Evolutionary conservation across 805 yeast genomes (phyloP).

Genomic region (Wickerhamiella sergipiensis): DNA sequence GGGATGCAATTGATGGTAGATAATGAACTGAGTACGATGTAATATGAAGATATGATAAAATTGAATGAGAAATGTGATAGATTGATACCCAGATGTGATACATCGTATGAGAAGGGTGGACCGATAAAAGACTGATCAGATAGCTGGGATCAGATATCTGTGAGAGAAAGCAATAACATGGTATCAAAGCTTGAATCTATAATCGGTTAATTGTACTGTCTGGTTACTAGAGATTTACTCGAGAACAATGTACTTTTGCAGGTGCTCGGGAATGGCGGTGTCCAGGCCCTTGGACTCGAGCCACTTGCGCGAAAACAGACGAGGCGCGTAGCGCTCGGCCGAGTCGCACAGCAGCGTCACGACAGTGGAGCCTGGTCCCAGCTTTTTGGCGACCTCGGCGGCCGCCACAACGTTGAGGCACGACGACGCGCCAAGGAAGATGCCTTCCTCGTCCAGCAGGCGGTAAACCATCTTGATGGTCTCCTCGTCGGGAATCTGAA

Average conservation of each 20-base stretch:
- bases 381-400: constrained; percentile 49
- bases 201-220: no score
- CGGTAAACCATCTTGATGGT: constrained; percentile 75
- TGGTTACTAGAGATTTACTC: neutral
- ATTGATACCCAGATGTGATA: no score
- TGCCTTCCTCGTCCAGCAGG: constrained; percentile 77
- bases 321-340: constrained; percentile 76
- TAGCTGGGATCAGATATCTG: no score
- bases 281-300: constrained; percentile 48
- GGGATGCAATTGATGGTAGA: no score
- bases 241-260: constrained; percentile 52
- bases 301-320: constrained; percentile 70
- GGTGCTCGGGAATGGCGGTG: constrained; percentile 53
- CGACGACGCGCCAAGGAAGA: constrained; percentile 81
- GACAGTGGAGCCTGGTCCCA: constrained; percentile 67
- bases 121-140: no score
- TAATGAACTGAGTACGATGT: no score
- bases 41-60: no score
- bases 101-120: no score
- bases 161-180: no score
- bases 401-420: constrained; percentile 90
- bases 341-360: constrained; percentile 86
- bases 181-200: no score
- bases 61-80: no score
- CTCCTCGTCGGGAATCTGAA: constrained; percentile 63